Evolutionary conservation across 495 filamentous ascomycete genomes (phyloP).

Genomic region (Aspergillus taichungensis): DNA sequence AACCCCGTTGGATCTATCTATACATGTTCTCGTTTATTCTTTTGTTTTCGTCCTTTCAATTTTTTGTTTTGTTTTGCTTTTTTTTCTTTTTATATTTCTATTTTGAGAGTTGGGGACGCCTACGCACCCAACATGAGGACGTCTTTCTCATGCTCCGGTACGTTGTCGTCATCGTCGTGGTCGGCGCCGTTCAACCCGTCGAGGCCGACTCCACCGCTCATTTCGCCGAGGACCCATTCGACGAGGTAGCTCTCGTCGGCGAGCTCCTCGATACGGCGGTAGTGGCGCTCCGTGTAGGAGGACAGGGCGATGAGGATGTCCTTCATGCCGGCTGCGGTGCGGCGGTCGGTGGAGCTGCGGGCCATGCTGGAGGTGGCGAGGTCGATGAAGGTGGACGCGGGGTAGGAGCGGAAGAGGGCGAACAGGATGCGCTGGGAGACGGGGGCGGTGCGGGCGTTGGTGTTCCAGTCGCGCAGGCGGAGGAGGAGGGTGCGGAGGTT

Average conservation of each 20-base stretch:
- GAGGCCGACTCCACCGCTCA: conserved; percentile 60
- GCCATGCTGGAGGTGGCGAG: conserved; percentile 43
- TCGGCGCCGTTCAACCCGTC: conserved; percentile 21
- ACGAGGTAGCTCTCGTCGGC: conserved; percentile 92
- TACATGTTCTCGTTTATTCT: conserved; percentile 13
- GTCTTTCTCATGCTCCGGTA: conserved; percentile 35
- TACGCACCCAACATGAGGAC: conserved; percentile 37
- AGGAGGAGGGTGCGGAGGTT: conserved; percentile 74
- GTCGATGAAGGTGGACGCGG: conserved; percentile 60
- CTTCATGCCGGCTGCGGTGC: conserved; percentile 56
- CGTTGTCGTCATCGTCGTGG: conserved; percentile 12
- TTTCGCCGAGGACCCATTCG: conserved; percentile 84
- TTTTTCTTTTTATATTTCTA: background rate
- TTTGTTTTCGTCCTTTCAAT: background rate
- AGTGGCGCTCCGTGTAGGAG: conserved; percentile 88
- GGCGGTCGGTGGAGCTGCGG: conserved; percentile 25
- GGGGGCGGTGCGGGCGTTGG: conserved; percentile 76
- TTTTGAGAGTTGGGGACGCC: background rate
- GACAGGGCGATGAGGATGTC: conserved; percentile 76
- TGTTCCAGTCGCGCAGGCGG: conserved; percentile 89
- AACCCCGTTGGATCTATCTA: conserved; percentile 12
- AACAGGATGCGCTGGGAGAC: conserved; percentile 82
- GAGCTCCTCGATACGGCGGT: conserved; percentile 74
- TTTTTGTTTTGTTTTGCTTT: background rate
- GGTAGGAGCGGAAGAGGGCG: conserved; percentile 68